Conservation (phyloP, 202 grass and related monocot species). For the Schoenoplectus tabernaemontani region DNA sequence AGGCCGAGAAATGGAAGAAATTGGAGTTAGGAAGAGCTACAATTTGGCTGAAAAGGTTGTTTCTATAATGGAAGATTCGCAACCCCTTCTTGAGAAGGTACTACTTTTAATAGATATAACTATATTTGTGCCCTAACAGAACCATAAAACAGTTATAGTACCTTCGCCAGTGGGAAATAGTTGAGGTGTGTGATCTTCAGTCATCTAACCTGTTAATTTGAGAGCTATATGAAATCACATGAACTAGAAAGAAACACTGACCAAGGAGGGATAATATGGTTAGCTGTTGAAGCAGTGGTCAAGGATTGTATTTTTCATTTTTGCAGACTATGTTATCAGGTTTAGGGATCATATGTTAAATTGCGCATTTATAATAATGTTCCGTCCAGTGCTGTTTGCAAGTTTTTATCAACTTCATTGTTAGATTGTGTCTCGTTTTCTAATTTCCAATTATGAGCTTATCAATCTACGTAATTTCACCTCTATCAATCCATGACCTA, state of each 20-base stretch:
- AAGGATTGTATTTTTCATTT: background rate
- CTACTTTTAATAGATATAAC: slow-evolving; percentile 1
- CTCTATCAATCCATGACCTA: background rate
- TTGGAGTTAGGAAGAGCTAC: slow-evolving; percentile 68
- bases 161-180: background rate
- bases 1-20: slow-evolving; percentile 89
- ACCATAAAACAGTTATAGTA: background rate
- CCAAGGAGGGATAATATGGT: background rate
- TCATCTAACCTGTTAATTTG: no score
- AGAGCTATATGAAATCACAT: no score
- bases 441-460: background rate
- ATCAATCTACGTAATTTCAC: background rate
- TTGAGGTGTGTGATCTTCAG: background rate
- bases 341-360: background rate
- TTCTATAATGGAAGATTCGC: slow-evolving; percentile 81
- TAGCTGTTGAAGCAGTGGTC: background rate
- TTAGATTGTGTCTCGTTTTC: background rate
- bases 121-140: background rate
- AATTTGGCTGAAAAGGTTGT: slow-evolving; percentile 85
- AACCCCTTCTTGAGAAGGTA: slow-evolving; percentile 85
- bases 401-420: background rate
- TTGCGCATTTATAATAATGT: background rate
- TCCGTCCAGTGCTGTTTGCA: background rate
- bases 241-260: background rate
- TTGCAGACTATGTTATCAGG: background rate